phyloP scores from a whole-genome alignment of 371 early-diverging fungal species.

The Syncephalastrum racemosum region DNA sequence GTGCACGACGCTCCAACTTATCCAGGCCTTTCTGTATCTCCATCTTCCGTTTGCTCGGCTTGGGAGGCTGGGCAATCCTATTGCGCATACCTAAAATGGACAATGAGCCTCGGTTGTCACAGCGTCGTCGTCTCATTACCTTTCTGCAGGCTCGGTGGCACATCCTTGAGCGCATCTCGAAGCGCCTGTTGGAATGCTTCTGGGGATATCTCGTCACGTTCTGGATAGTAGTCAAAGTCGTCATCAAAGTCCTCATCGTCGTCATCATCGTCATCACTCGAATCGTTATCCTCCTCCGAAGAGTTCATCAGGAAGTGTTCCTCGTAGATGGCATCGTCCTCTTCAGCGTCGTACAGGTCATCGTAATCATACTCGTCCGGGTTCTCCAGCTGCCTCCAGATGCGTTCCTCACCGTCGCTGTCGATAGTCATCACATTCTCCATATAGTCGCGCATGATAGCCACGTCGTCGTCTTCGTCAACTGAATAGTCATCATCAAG shows the following conservation, averaged over 20 bases:
- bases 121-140: slow-evolving; percentile 31
- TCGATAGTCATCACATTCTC: slow-evolving; percentile 25
- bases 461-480: slow-evolving; percentile 31
- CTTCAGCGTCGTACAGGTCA: slow-evolving; percentile 1
- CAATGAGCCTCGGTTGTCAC: no score
- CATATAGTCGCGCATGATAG: slow-evolving; percentile 40
- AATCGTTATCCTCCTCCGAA: slow-evolving; percentile 11
- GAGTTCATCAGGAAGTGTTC: slow-evolving; percentile 2
- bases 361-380: slow-evolving; percentile 7
- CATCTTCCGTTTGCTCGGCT: slow-evolving; percentile 19
- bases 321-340: background rate
- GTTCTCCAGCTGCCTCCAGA: slow-evolving; percentile 8
- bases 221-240: slow-evolving; percentile 9
- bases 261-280: slow-evolving; percentile 16
- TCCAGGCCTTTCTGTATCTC: slow-evolving; percentile 6
- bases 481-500: slow-evolving; percentile 11
- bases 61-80: slow-evolving; percentile 10
- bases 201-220: slow-evolving; percentile 13
- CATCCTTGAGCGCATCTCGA: slow-evolving; percentile 14
- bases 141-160: slow-evolving; percentile 27
- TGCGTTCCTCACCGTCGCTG: background rate
- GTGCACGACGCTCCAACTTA: slow-evolving; percentile 8
- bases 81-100: slow-evolving; percentile 15
- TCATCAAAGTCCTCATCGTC: slow-evolving; percentile 14
- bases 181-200: slow-evolving; percentile 10